Evolutionary conservation across 345 rosid genomes (phyloP), one percentile per base, ranked within the genome.

Genomic region (Hypericum androsaemum): DNA sequence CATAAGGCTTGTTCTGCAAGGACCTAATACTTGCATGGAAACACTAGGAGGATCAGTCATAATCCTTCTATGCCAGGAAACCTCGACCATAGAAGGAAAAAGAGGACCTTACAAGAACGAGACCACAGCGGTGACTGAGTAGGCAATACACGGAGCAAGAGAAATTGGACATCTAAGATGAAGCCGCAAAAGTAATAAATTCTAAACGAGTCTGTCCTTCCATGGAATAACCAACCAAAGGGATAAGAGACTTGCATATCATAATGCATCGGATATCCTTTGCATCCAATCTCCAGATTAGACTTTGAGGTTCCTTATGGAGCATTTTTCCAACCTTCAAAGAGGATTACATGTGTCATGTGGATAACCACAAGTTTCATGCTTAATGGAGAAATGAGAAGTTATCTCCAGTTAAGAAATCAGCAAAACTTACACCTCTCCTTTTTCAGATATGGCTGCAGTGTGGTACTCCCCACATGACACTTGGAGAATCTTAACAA

Each of bases 391-490:
- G 32, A 22, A 22, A 22, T 4, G 39, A 76, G 69, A 66, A 73
- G 56, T 64, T 67, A 70, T 78, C 70, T 70, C 72, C 75, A 65
- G 57, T 39, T 54, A 68, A 68, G 48, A 64, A 68, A 68, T 74
- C 61, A 56, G 67, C 70, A 70, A 63, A 80, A 85, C 98, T 92
- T 88, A 88, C 97, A 92, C 95, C 89, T 92, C 97, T 67, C 95
- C 87, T 39, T 54, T 74, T 53, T 85, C 94, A 56, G 95, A 85
- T 63, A 92, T 69, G 61, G 89, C 97, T 13, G 97, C 97, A 37
- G 94, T 68, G 73, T 92, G 97, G 78, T 88, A 80, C 81, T 92
- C 95, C 53, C 99, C 99, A 41, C 97, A 92, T 66, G 97, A 85
- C 61, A 92, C 79, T 67, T 71, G 85, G 64, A 61, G 63, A 56